Evolutionary conservation across 805 yeast genomes (phyloP).

Genomic region (Wickerhamomyces silvicola): DNA sequence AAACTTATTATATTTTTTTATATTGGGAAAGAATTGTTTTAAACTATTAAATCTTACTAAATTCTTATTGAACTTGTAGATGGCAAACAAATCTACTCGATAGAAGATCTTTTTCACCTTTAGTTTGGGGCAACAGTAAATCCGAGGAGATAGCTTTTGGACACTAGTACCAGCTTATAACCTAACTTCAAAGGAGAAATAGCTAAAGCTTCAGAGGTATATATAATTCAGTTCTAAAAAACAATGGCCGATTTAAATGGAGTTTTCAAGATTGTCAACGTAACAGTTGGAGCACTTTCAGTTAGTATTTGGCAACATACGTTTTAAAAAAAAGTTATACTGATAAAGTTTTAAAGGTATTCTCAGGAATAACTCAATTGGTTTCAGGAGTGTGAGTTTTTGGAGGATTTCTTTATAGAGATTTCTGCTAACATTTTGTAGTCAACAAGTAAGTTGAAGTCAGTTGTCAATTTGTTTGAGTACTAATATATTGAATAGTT

Average conservation of each 20-base stretch:
- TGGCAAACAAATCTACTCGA: no score
- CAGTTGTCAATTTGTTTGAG: background rate
- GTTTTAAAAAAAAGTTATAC: background rate
- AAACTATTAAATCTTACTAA: constrained; percentile 1
- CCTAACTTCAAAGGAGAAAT: no score
- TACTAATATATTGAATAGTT: constrained; percentile 28
- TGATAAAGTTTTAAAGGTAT: constrained; percentile 6
- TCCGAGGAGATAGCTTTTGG: no score
- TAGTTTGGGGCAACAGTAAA: no score
- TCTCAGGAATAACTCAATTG: constrained; percentile 21
- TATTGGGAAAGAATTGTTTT: constrained; percentile 2
- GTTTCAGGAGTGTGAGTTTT: constrained; percentile 35
- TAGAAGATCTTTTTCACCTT: no score
- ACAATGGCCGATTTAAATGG: constrained; percentile 21
- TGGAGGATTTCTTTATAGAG: no score
- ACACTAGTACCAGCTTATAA: no score
- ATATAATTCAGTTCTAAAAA: background rate
- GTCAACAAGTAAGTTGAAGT: constrained; percentile 28
- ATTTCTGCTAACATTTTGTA: constrained; percentile 20
- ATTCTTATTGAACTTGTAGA: background rate
- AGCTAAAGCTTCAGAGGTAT: no score
- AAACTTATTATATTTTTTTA: background rate
- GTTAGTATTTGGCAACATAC: constrained; percentile 18
- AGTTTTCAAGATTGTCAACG: constrained; percentile 36
- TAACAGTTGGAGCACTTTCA: constrained; percentile 42